Evolutionary conservation across 2,329 filamentous ascomycete genomes (phyloP).

Genomic region (Pseudogymnoascus verrucosus): DNA sequence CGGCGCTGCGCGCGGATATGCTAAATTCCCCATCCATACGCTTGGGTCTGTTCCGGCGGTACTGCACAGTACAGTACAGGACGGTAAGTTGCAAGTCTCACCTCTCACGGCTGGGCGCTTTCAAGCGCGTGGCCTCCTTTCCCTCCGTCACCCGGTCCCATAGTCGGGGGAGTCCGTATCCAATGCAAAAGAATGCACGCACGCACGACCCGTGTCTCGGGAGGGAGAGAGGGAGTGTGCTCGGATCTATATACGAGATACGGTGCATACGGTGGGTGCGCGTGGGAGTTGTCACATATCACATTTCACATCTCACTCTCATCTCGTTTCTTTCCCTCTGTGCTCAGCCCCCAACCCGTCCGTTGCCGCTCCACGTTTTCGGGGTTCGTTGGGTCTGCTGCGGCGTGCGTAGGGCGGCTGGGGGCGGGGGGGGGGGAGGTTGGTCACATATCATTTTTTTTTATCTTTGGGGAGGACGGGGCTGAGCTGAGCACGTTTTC

Average conservation of each 20-base stretch:
- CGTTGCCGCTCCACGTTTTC: background rate
- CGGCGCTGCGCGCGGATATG: background rate
- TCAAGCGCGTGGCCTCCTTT: background rate
- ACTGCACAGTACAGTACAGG: too few species aligned
- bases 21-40: background rate
- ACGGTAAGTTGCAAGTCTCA: background rate
- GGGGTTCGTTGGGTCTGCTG: background rate
- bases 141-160: background rate
- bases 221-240: background rate
- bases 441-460: background rate
- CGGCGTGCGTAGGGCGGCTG: background rate
- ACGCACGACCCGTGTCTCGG: background rate
- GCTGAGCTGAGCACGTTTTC: background rate
- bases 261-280: background rate
- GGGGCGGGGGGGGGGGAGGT: too few species aligned
- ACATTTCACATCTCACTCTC: background rate
- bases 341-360: background rate
- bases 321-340: background rate
- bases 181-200: background rate
- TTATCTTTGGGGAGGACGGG: background rate
- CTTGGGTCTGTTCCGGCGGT: too few species aligned
- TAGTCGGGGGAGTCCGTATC: background rate
- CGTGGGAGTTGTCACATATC: background rate
- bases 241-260: background rate
- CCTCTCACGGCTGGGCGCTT: background rate